Base-by-base conservation (phyloP, 2,329 filamentous ascomycete genomes). In the Lasiodiplodia hormozganensis region DNA sequence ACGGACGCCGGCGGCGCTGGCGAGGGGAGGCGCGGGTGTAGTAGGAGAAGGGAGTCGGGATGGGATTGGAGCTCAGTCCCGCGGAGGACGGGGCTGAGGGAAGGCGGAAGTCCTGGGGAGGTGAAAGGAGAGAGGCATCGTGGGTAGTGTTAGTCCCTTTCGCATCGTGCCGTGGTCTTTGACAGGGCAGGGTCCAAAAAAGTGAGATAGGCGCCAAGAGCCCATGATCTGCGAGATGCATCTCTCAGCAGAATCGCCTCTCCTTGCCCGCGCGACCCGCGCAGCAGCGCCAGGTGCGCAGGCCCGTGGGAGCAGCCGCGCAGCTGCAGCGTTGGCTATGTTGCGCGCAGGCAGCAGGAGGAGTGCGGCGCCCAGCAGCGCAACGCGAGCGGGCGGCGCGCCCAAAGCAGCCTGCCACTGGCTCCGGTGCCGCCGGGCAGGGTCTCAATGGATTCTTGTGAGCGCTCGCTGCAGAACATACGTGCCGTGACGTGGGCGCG, bases 81-180 rank as follows among this genome's bases (percentile, higher is more conserved):
- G 80, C 79, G 82, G 81, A 77, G 79, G 81, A 82, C 82, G 81
- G 80, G 81, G 80, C 80, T 82, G 82, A 80, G 80, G 80, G 79
- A 77, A 78, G 73, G 79, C 75, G 76, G 78, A 73, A 73, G 79
- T 78, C 80, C 80, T 82, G 76, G 71, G 74, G 74, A 79, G 76
- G 76, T 75, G 73, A 74, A 76, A 76, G 76, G 75, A 74, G 76
- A 72, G 70, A 73, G 72, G 73, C 76, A 79, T 79, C 77, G 77
- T 79, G 65, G 65, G 65, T 53, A 68, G 65, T 62, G 56, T 68
- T 68, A 68, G 65, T 68, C 56, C 54, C 54, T 60, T 67, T 62
- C 54, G 65, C 65, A 68, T 68, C 65, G 65, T 60, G 65, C 65
- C 54, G 65, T 67, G 65, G 65, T 67, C 65, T 67, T 67, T 68